Conservation (phyloP, 768 basidiomycete species). For the Nidula microcarpa region DNA sequence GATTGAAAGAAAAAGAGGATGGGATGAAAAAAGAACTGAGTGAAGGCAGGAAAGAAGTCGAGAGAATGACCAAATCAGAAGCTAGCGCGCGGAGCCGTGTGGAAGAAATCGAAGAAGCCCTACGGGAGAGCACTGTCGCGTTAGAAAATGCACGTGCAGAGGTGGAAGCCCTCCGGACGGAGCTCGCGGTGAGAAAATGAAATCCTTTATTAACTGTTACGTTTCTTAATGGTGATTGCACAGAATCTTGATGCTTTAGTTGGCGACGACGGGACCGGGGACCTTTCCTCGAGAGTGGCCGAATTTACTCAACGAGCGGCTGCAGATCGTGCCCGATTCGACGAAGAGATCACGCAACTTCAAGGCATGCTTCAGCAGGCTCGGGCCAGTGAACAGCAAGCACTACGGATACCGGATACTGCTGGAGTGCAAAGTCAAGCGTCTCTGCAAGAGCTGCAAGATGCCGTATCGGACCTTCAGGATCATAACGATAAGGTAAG, state of each 20-base stretch:
- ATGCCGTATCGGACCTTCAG: conserved; percentile 5
- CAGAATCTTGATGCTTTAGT: conserved; percentile 69
- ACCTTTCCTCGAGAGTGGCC: conserved; percentile 41
- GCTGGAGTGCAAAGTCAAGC: not conserved
- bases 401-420: conserved; percentile 6
- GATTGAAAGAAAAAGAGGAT: conserved; percentile 73
- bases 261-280: conserved; percentile 33
- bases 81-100: conserved; percentile 57
- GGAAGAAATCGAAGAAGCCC: conserved; percentile 86
- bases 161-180: conserved; percentile 74
- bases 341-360: conserved; percentile 44
- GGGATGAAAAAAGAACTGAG: conserved; percentile 66
- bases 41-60: conserved; percentile 62
- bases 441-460: not conserved
- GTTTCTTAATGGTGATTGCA: conserved; percentile 1
- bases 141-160: conserved; percentile 90
- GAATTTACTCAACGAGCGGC: conserved; percentile 46
- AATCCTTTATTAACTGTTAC: conserved; percentile 1
- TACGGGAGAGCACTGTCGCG: conserved; percentile 82
- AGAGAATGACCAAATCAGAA: conserved; percentile 62
- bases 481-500: conserved; percentile 15
- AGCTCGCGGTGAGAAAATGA: conserved; percentile 59
- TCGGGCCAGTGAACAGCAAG: conserved; percentile 17
- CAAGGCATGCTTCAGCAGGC: conserved; percentile 34
- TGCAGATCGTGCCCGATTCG: conserved; percentile 46